Evolutionary conservation across 106 monocot species (phyloP).

Genomic region (Alisma plantagoaquatica): DNA sequence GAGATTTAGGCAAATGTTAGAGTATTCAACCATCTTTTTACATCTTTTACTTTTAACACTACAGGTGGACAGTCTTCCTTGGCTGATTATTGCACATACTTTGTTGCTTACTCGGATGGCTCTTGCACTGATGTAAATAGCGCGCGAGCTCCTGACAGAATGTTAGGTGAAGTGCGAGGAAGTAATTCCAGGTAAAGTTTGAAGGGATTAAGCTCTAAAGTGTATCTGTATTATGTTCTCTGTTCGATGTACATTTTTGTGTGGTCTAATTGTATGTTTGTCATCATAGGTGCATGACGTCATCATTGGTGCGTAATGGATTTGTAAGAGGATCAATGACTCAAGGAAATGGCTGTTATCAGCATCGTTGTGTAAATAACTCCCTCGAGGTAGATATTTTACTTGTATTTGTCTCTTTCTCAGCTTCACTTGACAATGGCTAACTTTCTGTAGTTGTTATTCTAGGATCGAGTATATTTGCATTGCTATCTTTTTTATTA

Average conservation of each 20-base stretch:
- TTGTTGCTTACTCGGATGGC: slow-evolving; percentile 98
- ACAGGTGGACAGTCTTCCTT: slow-evolving; percentile 98
- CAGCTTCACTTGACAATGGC: neutral
- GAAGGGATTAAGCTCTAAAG: neutral
- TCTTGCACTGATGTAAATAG: slow-evolving; percentile 92
- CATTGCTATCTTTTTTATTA: neutral
- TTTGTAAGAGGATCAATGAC: slow-evolving; percentile 96
- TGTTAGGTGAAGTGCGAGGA: slow-evolving; percentile 95
- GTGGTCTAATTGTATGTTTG: neutral
- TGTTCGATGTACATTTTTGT: neutral
- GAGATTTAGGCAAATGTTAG: too few species aligned
- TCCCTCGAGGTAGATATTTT: slow-evolving; percentile 51
- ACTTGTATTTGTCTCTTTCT: neutral
- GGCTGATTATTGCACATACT: slow-evolving; percentile 98
- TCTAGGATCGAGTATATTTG: neutral
- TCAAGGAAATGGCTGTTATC: slow-evolving; percentile 99
- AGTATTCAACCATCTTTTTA: too few species aligned
- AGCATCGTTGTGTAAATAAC: slow-evolving; percentile 69
- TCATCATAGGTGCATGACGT: slow-evolving; percentile 78
- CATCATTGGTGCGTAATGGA: slow-evolving; percentile 92
- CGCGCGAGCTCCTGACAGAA: slow-evolving; percentile 85
- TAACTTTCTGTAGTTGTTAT: neutral
- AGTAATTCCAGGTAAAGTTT: slow-evolving; percentile 77
- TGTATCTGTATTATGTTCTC: neutral
- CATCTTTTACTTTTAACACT: too few species aligned